These are phyloP conservation scores for Termitomyces sp. DNA, from an alignment of 768 basidiomycete genomes.

Conservation along the genomic window DNA sequence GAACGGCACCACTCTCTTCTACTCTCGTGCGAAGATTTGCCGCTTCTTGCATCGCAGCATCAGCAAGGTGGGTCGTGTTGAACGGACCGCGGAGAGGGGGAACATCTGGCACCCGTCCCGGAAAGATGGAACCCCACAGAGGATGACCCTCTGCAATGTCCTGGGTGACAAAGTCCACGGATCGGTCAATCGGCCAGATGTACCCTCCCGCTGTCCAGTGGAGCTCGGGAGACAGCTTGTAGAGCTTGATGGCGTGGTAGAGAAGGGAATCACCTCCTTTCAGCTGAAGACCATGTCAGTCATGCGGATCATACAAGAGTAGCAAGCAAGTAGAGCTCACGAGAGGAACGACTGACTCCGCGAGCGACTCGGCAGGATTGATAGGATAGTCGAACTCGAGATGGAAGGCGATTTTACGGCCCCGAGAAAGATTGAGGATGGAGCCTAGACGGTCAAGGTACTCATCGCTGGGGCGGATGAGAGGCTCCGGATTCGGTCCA, in stretches of 20 bases:
- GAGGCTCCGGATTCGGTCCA: conserved; percentile 58
- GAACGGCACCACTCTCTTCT: conserved; percentile 65
- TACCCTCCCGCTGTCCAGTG: conserved; percentile 84
- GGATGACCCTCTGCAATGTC: conserved; percentile 23
- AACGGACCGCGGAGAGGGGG: conserved; percentile 44
- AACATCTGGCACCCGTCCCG: conserved; percentile 23
- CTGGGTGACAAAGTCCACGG: conserved; percentile 59
- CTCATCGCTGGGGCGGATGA: conserved; percentile 70
- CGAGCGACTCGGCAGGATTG: conserved; percentile 65
- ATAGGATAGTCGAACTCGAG: conserved; percentile 65
- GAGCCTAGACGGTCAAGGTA: conserved; percentile 72
- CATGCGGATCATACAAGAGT: neutral
- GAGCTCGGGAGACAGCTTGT: conserved; percentile 70
- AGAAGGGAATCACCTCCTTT: conserved; percentile 75
- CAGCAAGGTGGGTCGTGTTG: conserved; percentile 28
- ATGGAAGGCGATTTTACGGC: conserved; percentile 71
- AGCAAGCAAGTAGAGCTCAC: conserved; percentile 38
- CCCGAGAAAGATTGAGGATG: conserved; percentile 68
- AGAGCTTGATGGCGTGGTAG: conserved; percentile 73
- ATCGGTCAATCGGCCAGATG: conserved; percentile 72
- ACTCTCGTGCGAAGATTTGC: conserved; percentile 39
- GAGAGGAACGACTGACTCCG: conserved; percentile 66
- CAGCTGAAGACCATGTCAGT: conserved; percentile 38
- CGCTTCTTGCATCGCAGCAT: neutral
- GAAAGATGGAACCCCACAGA: conserved; percentile 8